A percentile compares a stretch with the other conserved stretches of the same genome.
Evolutionary conservation across 441 rosid genomes (phyloP).

Genomic region (Croton laevigatus): DNA sequence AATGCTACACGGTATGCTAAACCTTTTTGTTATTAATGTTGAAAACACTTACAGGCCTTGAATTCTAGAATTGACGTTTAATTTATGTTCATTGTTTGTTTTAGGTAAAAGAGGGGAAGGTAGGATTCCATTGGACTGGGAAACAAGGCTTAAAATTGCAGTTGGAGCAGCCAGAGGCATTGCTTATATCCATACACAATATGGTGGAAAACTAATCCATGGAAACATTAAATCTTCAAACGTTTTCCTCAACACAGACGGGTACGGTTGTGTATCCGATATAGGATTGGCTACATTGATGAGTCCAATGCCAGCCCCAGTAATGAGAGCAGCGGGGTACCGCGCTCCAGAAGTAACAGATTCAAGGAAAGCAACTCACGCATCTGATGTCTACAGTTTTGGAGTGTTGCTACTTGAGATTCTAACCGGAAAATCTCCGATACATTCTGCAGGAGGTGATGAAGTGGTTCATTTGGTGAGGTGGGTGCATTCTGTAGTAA

Average conservation of each 20-base stretch:
- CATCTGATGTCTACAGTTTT: slow-evolving; percentile 75
- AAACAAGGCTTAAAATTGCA: slow-evolving; percentile 67
- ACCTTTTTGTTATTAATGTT: neutral
- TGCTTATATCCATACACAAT: slow-evolving; percentile 57
- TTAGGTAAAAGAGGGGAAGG: slow-evolving; percentile 60
- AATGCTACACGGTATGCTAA: slow-evolving; percentile 61
- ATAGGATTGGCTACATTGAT: slow-evolving; percentile 66
- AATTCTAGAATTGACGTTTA: neutral
- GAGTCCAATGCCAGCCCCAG: slow-evolving; percentile 52
- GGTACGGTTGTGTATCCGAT: slow-evolving; percentile 63
- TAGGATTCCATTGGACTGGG: slow-evolving; percentile 68
- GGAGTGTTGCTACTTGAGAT: slow-evolving; percentile 88
- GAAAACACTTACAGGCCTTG: neutral
- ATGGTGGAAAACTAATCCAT: slow-evolving; percentile 65
- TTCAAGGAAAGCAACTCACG: slow-evolving; percentile 62
- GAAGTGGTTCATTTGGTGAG: slow-evolving; percentile 74
- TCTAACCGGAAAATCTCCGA: slow-evolving; percentile 72
- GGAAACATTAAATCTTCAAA: slow-evolving; percentile 89
- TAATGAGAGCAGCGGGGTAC: slow-evolving; percentile 56
- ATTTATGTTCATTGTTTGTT: neutral
- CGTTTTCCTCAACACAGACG: slow-evolving; percentile 58
- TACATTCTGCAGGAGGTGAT: slow-evolving; percentile 44
- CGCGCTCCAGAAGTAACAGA: slow-evolving; percentile 87
- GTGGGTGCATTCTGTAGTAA: slow-evolving; percentile 90
- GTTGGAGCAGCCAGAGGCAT: slow-evolving; percentile 81